Conservation (phyloP, 495 filamentous ascomycete genomes). For the Thermothielavioides terrestris region DNA sequence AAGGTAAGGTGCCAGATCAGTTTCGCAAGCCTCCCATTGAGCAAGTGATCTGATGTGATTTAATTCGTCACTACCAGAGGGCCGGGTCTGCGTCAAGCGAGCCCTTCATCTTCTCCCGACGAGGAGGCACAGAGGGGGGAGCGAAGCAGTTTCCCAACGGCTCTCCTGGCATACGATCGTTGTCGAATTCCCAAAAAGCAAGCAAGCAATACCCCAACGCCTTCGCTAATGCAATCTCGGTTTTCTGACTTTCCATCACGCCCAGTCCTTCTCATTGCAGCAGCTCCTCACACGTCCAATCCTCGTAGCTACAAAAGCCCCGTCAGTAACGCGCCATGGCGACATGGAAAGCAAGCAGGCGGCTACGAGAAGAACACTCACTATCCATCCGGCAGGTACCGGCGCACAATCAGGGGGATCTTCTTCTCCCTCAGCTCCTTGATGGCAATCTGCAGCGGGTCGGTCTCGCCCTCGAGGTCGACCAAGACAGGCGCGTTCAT, state of each 20-base stretch:
- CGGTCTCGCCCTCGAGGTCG: conserved; percentile 93
- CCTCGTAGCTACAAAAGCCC: conserved; percentile 90
- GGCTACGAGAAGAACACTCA: conserved; percentile 48
- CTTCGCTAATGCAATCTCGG: conserved; percentile 27
- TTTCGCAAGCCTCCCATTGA: too few species aligned
- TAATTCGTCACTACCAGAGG: too few species aligned
- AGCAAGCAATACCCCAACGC: conserved; percentile 19
- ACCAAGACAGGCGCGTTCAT: conserved; percentile 98
- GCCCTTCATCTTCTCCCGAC: too few species aligned
- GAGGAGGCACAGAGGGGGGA: background rate
- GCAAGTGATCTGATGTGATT: too few species aligned
- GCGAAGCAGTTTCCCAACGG: background rate
- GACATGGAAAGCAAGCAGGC: conserved; percentile 1
- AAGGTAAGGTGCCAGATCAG: too few species aligned
- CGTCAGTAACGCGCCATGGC: background rate
- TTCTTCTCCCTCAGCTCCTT: conserved; percentile 98
- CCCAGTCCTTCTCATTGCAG: conserved; percentile 37
- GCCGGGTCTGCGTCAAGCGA: too few species aligned
- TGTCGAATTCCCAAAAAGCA: background rate
- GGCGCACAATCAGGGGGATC: conserved; percentile 86
- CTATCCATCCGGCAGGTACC: conserved; percentile 96
- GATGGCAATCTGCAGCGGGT: conserved; percentile 92
- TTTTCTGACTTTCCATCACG: conserved; percentile 6
- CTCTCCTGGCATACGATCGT: background rate
- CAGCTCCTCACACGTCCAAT: conserved; percentile 97